A percentile compares a stretch with the other conserved stretches of the same genome.
These are phyloP conservation scores for Termitomyces sp. DNA, from an alignment of 768 basidiomycete species.

Conservation along the genomic window DNA sequence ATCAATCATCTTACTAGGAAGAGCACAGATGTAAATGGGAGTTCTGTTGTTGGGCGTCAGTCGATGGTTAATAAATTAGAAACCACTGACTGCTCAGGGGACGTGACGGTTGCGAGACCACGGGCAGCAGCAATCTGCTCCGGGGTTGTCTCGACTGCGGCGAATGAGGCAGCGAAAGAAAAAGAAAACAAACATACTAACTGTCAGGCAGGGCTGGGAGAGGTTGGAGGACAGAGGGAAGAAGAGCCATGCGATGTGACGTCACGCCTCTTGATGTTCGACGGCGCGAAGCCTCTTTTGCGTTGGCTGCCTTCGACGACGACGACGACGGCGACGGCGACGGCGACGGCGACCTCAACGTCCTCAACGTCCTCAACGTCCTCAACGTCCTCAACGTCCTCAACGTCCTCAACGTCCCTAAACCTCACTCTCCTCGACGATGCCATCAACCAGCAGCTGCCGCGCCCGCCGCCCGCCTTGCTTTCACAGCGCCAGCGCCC, in stretches of 20 bases:
- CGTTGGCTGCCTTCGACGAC: slow-evolving; percentile 6
- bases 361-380: slow-evolving; percentile 6
- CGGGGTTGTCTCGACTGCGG: slow-evolving; percentile 45
- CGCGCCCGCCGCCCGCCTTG: slow-evolving; percentile 35
- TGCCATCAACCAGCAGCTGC: slow-evolving; percentile 38
- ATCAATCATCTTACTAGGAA: slow-evolving; percentile 44
- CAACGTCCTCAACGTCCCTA: no score
- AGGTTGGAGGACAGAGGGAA: slow-evolving; percentile 46
- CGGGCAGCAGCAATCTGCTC: slow-evolving; percentile 44
- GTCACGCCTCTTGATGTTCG: slow-evolving; percentile 19
- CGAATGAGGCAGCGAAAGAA: not conserved
- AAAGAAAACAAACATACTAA: slow-evolving; percentile 20
- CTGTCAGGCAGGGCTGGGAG: slow-evolving; percentile 46
- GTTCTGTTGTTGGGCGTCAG: slow-evolving; percentile 44
- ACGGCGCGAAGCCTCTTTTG: not conserved
- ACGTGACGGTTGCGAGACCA: slow-evolving; percentile 52
- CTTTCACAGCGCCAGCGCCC: not conserved
- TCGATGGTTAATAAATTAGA: not conserved
- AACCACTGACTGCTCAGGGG: slow-evolving; percentile 48
- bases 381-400: slow-evolving; percentile 23
- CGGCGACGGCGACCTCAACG: slow-evolving; percentile 23
- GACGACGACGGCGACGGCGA: not conserved
- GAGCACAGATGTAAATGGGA: slow-evolving; percentile 74
- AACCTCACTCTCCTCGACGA: slow-evolving; percentile 36
- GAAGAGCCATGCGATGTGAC: slow-evolving; percentile 23